Evolutionary conservation across 2,329 filamentous ascomycete genomes (phyloP), one percentile per base, ranked within the genome.

Genomic region (Botrytis squamosa): DNA sequence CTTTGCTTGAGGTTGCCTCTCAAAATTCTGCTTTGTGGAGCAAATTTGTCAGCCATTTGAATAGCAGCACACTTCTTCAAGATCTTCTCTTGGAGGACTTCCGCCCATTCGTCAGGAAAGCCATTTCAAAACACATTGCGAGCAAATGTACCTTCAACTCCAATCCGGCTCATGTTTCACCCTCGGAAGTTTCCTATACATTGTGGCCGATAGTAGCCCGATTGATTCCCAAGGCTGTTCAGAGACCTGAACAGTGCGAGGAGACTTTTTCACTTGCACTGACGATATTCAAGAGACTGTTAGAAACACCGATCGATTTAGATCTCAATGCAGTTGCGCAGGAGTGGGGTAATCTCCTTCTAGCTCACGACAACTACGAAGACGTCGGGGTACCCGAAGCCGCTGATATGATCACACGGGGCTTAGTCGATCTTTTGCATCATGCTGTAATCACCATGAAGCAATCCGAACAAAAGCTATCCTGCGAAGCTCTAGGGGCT

Each of bases 1-100:
- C 84, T 20, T 79, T 88, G 6, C 80, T 87, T 18, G 85, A 88
- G 78, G 84, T 83, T 3, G 86, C 85, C 12, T 79, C 86, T 70
- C 83, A 85, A 62, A 86, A 84, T 74, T 77, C 81, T 40, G 77
- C 78, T 4, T 81, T 88, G 66, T 88, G 86, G 86, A 74, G 79
- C 6, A 77, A 81, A 46, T 82, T 86, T 71, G 83, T 84, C 52
- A 74, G 81, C 18, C 80, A 83, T 60, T 77, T 81, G 3, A 77
- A 81, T 38, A 82, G 82, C 65, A 81, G 81, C 33, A 72, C 79
- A 16, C 78, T 87, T 18, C 75, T 87, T 18, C 79, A 79, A 55
- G 81, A 82, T 9, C 77, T 87, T 7, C 78, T 87, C 29, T 77
- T 87, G 25, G 80, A 83, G 36, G 85, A 88, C 75, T 74, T 74